These are phyloP conservation scores for Apiospora hydei DNA, from an alignment of 2,329 filamentous ascomycete genomes.

Conservation along the genomic window DNA sequence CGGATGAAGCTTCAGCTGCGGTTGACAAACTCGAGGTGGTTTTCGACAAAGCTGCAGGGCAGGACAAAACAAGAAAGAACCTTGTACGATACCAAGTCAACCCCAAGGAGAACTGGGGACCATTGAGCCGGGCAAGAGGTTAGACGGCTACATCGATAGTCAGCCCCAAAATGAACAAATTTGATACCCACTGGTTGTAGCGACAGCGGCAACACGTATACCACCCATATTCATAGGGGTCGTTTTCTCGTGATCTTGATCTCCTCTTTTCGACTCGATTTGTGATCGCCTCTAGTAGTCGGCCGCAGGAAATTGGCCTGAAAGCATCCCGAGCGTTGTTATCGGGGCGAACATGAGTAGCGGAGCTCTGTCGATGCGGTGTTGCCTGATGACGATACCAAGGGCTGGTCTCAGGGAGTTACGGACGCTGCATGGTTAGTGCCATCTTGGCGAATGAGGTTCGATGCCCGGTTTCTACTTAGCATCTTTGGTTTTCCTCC, in stretches of 20 bases:
- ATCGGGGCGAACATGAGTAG: not conserved
- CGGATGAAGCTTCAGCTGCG: conserved; percentile 34
- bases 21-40: conserved; percentile 51
- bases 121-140: conserved; percentile 69
- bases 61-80: conserved; percentile 69
- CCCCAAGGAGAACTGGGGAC: conserved; percentile 92
- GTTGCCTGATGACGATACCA: not conserved
- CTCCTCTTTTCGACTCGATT: not conserved
- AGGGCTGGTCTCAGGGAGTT: not conserved
- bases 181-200: not conserved
- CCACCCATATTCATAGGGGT: not conserved
- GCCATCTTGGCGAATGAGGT: conserved; percentile 7
- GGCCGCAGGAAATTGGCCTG: too few relatives aligned
- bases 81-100: conserved; percentile 90
- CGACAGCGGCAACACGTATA: not conserved
- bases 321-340: not conserved
- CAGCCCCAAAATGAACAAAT: conserved; percentile 49
- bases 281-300: not conserved
- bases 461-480: not conserved
- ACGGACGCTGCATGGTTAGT: not conserved
- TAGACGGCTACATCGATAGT: conserved; percentile 67
- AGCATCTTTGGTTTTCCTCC: not conserved
- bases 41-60: conserved; percentile 84
- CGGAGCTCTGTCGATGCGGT: too few relatives aligned
- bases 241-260: not conserved